Base-by-base conservation (phyloP, 2,329 filamentous ascomycete species). In the Fusarium globosum region DNA sequence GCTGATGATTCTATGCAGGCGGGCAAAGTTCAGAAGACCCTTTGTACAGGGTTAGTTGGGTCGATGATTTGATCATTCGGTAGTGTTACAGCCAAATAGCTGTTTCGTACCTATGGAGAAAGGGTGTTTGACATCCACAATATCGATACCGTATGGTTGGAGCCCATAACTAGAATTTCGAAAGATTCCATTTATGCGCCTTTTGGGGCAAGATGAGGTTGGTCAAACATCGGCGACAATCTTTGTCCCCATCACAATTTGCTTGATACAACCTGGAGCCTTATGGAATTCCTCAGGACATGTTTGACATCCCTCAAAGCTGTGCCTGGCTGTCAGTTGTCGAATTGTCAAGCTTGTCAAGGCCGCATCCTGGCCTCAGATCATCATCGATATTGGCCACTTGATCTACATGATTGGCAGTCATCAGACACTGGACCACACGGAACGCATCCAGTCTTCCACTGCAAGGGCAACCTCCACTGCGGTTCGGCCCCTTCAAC, bases 401-500 rank as follows among this genome's bases (percentile, higher is more conserved):
- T 59, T 49, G 67, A 63, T 62, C 69, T 67, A 68, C 55, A 53
- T 68, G 70, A 68, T 64, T 70, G 58, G 41, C 59, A 56, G 57
- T 55, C n/a, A 56, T 33, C 57, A 69, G 38, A 61, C 62, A 58
- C 65, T 55, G 68, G 59, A 72, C 68, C 65, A 69, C 49, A 65
- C 71, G 68, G 71, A 68, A 72, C 63, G 60, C 56, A 65, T 61
- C 71, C 65, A 62, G 60, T 56, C 49, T 61, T 55, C 49, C 63
- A 69, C 72, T 74, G 72, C 72, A 74, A 69, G 72, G 72, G 71
- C 71, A 65, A 59, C 71, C 64, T 74, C 72, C 71, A 74, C 71
- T 45, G 36, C 72, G 72, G 72, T 69, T 68, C 72, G 72, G 65
- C 61, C 71, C 72, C 71, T 69, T 66, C 57, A 62, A 72, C 52